A percentile compares a stretch with the other conserved stretches of the same genome.
Conservation (phyloP, 257 asterid species). For the Verbena officinalis region DNA sequence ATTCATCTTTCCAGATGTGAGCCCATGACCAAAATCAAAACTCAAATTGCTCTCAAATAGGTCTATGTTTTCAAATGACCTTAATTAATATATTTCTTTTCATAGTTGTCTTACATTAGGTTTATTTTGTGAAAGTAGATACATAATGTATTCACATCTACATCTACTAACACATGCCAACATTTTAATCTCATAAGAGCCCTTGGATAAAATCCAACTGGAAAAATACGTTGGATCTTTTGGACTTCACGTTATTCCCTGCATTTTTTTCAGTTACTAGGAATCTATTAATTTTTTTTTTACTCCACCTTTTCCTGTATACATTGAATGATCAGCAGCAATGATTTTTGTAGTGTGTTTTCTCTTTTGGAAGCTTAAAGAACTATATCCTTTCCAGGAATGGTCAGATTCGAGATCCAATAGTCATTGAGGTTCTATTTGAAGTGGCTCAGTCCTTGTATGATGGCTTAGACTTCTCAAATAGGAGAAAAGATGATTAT, state of each 20-base stretch:
- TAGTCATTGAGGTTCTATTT: conserved; percentile 65
- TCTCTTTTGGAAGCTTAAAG: conserved; percentile 21
- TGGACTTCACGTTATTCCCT: neutral
- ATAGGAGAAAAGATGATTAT: conserved; percentile 69
- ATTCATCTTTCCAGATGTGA: too few species aligned
- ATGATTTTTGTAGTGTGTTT: conserved; percentile 17
- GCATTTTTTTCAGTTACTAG: neutral
- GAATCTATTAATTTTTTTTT: neutral
- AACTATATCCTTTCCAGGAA: conserved; percentile 39
- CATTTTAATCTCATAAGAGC: too few species aligned
- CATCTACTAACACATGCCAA: too few species aligned
- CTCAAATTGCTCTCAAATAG: too few species aligned
- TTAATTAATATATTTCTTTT: too few species aligned
- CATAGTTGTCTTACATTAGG: too few species aligned
- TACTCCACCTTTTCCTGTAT: conserved; percentile 2
- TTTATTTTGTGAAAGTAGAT: too few species aligned
- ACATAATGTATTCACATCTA: too few species aligned
- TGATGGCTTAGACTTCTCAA: conserved; percentile 67
- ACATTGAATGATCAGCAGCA: conserved; percentile 26
- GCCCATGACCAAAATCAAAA: too few species aligned
- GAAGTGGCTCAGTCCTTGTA: conserved; percentile 82
- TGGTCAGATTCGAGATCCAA: conserved; percentile 58
- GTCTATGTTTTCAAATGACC: too few species aligned
- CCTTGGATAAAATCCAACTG: too few species aligned
- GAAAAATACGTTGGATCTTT: too few species aligned